Evolutionary conservation across 768 basidiomycete genomes (phyloP), one percentile per base, ranked within the genome.

Genomic region (Suillus americanus): DNA sequence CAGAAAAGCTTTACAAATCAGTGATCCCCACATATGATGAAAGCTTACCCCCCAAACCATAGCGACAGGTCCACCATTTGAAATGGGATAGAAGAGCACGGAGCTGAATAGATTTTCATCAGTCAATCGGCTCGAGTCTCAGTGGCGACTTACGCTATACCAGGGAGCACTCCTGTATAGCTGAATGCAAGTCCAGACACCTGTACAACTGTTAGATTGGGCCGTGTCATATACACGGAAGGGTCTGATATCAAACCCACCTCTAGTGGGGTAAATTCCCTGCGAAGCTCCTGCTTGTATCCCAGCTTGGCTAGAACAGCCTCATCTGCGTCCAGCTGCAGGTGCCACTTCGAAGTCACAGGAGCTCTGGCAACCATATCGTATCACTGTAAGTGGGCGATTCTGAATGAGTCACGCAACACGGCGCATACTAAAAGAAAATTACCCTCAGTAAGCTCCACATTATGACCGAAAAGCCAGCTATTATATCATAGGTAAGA

Each of bases 101-200:
- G 50, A 51, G 50, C 50, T 51, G 16, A 18, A 18, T 51, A 51
- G 28, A 30, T 51, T 25, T 18, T 51, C 4, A 30, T 51, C 16
- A 30, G 50, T 10, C 50, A 4, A 51, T 51, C 7, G 4, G 50
- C 50, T 28, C 7, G 18, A 28, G 18, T 30, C 50, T 60, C n/a
- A 48, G 8, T 10, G 3, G 12, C 33, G 8, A 48, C 65, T 30
- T 43, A 67, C 66, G 66, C 54, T 30, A 67, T 65, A 20, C 64
- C 56, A 10, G 77, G 71, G 25, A 78, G 65, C n/a, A 75, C 48
- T 0, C 73, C 75, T 14, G 73, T 74, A 53, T 76, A 70, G 51
- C 71, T 72, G 64, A 77, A 76, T 9, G 70, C 70, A 28, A 75
- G 60, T 5, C 74, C 75, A 60, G 74, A 75, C 7, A 76, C 50